Evolutionary conservation across 2,329 filamentous ascomycete species (phyloP), one percentile per base, ranked within the genome.

Genomic region (Emydomyces testavorans): DNA sequence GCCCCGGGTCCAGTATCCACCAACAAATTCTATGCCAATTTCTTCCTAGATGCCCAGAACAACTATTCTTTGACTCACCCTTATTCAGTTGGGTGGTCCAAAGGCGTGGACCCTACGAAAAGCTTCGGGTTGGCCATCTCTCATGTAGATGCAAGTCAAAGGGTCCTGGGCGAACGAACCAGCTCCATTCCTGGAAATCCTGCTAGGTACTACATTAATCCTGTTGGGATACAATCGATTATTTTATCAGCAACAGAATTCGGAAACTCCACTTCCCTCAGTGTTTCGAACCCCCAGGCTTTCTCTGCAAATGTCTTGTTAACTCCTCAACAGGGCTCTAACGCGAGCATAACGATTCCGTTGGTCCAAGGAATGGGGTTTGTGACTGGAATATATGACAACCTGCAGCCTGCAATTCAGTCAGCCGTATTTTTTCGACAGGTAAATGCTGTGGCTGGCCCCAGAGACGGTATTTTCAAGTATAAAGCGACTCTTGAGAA

Each of bases 331-430:
- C 60, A 64, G n/a, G 69, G 70, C 2, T 72, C 74, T 7, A 62
- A 71, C 1, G 76, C 82, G 0, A 71, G 75, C 1, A 74, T 96
- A 16, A 82, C 78, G 0, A 87, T 94, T 54, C 88, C 89, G 0
- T 61, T 95, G 6, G 79, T 94, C 0, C 90, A 96, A 60, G 92
- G 92, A 8, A 92, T 93, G 79, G 82, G 79, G 0, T 94, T 88
- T 57, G 72, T 94, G 15, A 95, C 89, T 3, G 89, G 74, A 0
- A 64, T 83, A 15, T 96, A 89, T 65, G 73, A 72, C 46, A 78
- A 79, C 24, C 73, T 79, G 0, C 80, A 78, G 6, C 90, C 90
- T 0, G 60, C 81, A 3, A 73, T 96, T 36, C 80, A 89, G 56
- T 83, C 81, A 18, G 80, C 79, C 1, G 76, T 92, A 1, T 83